These are phyloP conservation scores for Mortierella sp. DNA, from an alignment of 371 early-diverging fungal genomes.

Conservation along the genomic window DNA sequence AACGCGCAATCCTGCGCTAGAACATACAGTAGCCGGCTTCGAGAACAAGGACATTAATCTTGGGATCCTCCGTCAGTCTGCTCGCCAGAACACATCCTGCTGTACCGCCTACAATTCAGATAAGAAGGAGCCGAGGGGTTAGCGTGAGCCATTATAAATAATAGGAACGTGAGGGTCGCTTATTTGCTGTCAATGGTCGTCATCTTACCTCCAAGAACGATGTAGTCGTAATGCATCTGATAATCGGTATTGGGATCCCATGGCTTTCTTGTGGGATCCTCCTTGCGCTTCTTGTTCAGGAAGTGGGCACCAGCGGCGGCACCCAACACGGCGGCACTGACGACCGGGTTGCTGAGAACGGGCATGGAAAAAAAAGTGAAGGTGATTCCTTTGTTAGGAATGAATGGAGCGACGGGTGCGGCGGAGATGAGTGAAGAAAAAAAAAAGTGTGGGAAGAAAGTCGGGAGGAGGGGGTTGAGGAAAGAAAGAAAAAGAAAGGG, in stretches of 20 bases:
- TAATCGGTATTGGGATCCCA: slow-evolving; percentile 35
- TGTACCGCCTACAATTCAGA: slow-evolving; percentile 31
- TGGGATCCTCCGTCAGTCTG: slow-evolving; percentile 46
- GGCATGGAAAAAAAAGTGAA: slow-evolving; percentile 18
- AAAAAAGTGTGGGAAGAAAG: background rate
- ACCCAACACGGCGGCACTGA: slow-evolving; percentile 22
- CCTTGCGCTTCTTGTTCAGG: slow-evolving; percentile 24
- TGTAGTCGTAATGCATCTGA: slow-evolving; percentile 38
- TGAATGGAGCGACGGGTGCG: background rate
- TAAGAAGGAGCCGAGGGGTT: background rate
- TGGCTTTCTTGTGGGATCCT: slow-evolving; percentile 37
- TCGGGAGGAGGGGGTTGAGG: background rate
- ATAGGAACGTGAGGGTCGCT: too few species aligned
- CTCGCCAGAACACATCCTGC: slow-evolving; percentile 53
- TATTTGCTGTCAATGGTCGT: background rate
- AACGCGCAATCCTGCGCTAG: too few species aligned
- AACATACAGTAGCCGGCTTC: slow-evolving; percentile 52
- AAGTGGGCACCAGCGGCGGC: slow-evolving; percentile 24
- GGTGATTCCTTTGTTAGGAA: slow-evolving; percentile 5
- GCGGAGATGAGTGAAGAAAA: background rate
- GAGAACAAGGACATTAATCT: slow-evolving; percentile 41
- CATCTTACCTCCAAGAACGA: slow-evolving; percentile 40
- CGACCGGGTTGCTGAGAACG: slow-evolving; percentile 11
- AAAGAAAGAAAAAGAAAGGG: background rate
- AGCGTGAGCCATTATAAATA: background rate